phyloP scores from a whole-genome alignment of 1,139 yeast species.

The Williopsis jadinii region DNA sequence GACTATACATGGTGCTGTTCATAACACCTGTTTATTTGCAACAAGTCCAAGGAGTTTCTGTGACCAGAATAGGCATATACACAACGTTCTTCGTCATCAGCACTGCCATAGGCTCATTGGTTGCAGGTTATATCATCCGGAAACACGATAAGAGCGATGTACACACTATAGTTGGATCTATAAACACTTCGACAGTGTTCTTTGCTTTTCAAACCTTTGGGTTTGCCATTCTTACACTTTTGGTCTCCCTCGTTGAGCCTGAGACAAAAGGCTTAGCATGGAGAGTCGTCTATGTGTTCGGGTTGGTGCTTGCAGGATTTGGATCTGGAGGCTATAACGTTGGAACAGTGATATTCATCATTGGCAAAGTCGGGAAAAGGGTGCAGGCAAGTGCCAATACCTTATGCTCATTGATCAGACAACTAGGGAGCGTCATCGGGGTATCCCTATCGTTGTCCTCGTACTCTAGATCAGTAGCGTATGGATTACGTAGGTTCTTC shows the following conservation, averaged over 20 bases:
- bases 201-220: constrained; percentile 24
- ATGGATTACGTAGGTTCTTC: constrained; percentile 7
- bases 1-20: constrained; percentile 37
- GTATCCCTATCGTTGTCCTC: constrained; percentile 36
- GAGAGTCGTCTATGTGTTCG: constrained; percentile 7
- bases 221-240: constrained; percentile 13
- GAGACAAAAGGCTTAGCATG: constrained; percentile 3
- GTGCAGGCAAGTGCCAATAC: constrained; percentile 33
- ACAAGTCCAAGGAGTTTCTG: constrained; percentile 41
- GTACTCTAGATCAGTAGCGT: constrained; percentile 17
- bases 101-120: constrained; percentile 52
- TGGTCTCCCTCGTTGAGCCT: constrained; percentile 12
- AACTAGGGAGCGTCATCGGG: constrained; percentile 41
- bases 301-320: constrained; percentile 27
- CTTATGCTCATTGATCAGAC: constrained; percentile 25
- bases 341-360: constrained; percentile 33
- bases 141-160: constrained; percentile 16
- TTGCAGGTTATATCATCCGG: constrained; percentile 42
- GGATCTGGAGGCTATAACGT: constrained; percentile 42
- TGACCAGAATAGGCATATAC: constrained; percentile 46
- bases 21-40: constrained; percentile 49
- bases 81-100: constrained; percentile 40
- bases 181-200: constrained; percentile 16
- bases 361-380: constrained; percentile 33
- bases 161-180: constrained; percentile 15